Evolutionary conservation across 2,329 filamentous ascomycete species (phyloP), one percentile per base, ranked within the genome.

Genomic region (Penicillium sp.): DNA sequence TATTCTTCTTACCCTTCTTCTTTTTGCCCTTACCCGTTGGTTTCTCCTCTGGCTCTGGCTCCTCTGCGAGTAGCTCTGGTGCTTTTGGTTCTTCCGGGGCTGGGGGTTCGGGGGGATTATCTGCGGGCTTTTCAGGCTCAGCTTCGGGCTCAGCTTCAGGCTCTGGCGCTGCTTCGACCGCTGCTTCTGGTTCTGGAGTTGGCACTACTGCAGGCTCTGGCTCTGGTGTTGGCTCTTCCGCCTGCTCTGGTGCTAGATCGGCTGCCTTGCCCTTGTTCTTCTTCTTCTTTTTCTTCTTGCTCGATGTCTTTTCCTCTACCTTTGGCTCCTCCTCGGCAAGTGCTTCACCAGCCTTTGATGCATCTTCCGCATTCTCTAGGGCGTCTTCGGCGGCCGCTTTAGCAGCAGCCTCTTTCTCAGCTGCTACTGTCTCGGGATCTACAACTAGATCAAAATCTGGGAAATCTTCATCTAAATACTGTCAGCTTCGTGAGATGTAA

Each of bases 391-490:
- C 69, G 26, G 66, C 71, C 59, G 69, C 63, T 51, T 61, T 63
- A 28, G 69, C 69, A 14, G 64, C 66, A 28, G 61, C 71, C 58
- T 65, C 70, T 46, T 73, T 73, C 50, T 73, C 70, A 6, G 66
- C 67, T 37, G 70, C 69, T 52, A 73, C 65, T 50, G 66, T 60
- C 37, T 70, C 70, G 36, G 56, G 57, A 50, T 63, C 71, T 55
- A 63, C 68, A 30, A 61, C 60, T 55, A 64, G 64, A 60, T 72
- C 64, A 55, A 62, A 65, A 41, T 71, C 69, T 59, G 71, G 69
- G 57, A 73, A 72, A 35, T 66, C 69, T 56, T 71, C 68, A 53
- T 72, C 71, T 73, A 53, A 33, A 26, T 8, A 25, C 16, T 37
- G 42, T 60, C 36, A 61, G 50, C 49, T 42, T 31, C 14, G 26